Evolutionary conservation across 306 rosid species (phyloP), one percentile per base, ranked within the genome.

Genomic region (Sesbania bispinosa): DNA sequence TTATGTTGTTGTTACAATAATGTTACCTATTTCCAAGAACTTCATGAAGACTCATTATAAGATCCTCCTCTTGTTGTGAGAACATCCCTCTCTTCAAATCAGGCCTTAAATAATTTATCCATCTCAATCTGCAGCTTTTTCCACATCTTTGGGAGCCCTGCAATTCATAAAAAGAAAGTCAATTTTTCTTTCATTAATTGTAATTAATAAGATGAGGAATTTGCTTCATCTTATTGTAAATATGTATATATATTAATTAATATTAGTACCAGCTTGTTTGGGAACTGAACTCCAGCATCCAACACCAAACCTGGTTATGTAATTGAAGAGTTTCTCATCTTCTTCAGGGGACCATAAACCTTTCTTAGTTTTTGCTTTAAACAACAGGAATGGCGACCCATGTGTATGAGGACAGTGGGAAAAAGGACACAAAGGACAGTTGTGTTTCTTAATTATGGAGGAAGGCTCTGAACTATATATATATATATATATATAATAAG

Each of bases 201-300:
- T 32, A 4, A 18, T 6, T 1, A n/a, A n/a, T 6, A 11, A 38
- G 33, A 48, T 32, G 15, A 46, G 46, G 29, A 43, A 51, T 7
- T 47, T 52, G 24, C 16, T 43, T 13, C n/a, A 35, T 47, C 23
- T 21, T 24, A 18, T n/a, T n/a, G n/a, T n/a, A n/a, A n/a, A n/a
- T n/a, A 10, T 10, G 10, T 43, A 16, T 35, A 13, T 18, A 19
- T n/a, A 23, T 21, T 18, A 10, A 11, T 20, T 67, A 24, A n/a
- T 7, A 10, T 16, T 10, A 1, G 19, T 76, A 93, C 98, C 98
- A 29, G 98, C 96, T 69, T 81, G 90, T 82, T 87, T 93, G 33
- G 98, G 98, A 51, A 93, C 96, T 0, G 98, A 90, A 57, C 98
- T 93, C 98, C 98, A 93, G 85, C 97, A 90, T 14, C 98, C 97